These are phyloP conservation scores for Monosporozyma servazzii DNA, from an alignment of 805 yeast genomes.

Conservation along the genomic window DNA sequence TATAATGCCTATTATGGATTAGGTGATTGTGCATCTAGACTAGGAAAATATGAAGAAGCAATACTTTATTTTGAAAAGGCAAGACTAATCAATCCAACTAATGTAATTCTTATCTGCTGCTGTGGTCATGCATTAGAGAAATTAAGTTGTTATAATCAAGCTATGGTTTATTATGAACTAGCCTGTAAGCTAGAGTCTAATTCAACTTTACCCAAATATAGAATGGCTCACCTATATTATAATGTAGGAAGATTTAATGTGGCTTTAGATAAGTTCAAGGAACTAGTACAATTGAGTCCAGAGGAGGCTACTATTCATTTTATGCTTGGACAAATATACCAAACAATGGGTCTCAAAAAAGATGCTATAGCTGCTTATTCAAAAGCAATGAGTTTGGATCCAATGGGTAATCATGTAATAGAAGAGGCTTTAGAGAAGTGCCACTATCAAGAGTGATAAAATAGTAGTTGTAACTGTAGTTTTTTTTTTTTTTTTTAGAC, in stretches of 20 bases:
- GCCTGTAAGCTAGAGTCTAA: slow-evolving; percentile 80
- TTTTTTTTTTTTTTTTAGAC: no score
- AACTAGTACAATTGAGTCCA: slow-evolving; percentile 69
- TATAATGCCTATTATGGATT: slow-evolving; percentile 94
- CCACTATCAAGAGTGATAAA: slow-evolving; percentile 21
- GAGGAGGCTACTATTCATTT: slow-evolving; percentile 93
- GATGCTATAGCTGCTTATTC: slow-evolving; percentile 82
- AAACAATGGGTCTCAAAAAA: slow-evolving; percentile 59
- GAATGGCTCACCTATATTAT: slow-evolving; percentile 74
- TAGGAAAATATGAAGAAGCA: slow-evolving; percentile 78
- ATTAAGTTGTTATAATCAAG: slow-evolving; percentile 55
- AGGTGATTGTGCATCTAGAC: slow-evolving; percentile 83
- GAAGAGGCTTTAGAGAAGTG: slow-evolving; percentile 68
- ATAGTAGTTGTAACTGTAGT: background rate
- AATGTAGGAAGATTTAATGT: slow-evolving; percentile 59
- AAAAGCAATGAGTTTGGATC: slow-evolving; percentile 81
- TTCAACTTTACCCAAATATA: slow-evolving; percentile 78
- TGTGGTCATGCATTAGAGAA: slow-evolving; percentile 89
- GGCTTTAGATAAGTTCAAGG: slow-evolving; percentile 69
- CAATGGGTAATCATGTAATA: slow-evolving; percentile 80
- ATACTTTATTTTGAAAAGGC: slow-evolving; percentile 84
- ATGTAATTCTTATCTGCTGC: slow-evolving; percentile 82
- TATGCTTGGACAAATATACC: slow-evolving; percentile 78
- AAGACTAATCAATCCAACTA: slow-evolving; percentile 78
- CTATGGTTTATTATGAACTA: slow-evolving; percentile 69